phyloP scores from a whole-genome alignment of 768 basidiomycete genomes.

The Leccinum subtestaceum region DNA sequence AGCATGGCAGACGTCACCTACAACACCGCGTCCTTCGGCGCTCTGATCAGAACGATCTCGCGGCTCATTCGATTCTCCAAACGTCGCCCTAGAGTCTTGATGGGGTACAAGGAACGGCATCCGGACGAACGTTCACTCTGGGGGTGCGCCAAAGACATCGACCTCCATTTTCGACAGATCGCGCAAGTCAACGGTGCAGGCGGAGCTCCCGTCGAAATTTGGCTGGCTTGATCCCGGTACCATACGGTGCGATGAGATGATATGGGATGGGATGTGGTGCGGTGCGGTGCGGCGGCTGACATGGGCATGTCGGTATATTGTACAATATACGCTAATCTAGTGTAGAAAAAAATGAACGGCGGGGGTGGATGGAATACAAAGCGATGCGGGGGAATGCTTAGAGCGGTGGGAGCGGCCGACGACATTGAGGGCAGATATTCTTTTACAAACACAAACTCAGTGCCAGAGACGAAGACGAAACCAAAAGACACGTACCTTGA shows the following conservation, averaged over 20 bases:
- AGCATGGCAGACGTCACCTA: constrained; percentile 95
- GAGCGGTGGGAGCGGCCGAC: constrained; percentile 77
- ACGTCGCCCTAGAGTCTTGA: constrained; percentile 49
- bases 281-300: too few relatives aligned
- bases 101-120: constrained; percentile 90
- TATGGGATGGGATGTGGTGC: neutral
- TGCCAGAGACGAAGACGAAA: neutral
- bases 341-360: neutral
- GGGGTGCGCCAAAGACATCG: constrained; percentile 51
- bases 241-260: neutral
- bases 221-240: constrained; percentile 43
- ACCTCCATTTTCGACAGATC: constrained; percentile 55
- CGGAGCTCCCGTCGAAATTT: constrained; percentile 66
- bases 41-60: constrained; percentile 66
- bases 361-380: neutral
- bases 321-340: constrained; percentile 4
- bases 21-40: constrained; percentile 82
- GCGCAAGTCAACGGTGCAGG: constrained; percentile 58
- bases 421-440: constrained; percentile 93
- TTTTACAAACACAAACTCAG: constrained; percentile 24
- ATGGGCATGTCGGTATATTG: constrained; percentile 10
- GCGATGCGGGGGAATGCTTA: constrained; percentile 28
- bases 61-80: constrained; percentile 38
- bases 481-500: constrained; percentile 44
- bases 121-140: constrained; percentile 71